Evolutionary conservation across 192 early-diverging fungal genomes (phyloP), one percentile per base, ranked within the genome.

Genomic region (Backusella macrospora): DNA sequence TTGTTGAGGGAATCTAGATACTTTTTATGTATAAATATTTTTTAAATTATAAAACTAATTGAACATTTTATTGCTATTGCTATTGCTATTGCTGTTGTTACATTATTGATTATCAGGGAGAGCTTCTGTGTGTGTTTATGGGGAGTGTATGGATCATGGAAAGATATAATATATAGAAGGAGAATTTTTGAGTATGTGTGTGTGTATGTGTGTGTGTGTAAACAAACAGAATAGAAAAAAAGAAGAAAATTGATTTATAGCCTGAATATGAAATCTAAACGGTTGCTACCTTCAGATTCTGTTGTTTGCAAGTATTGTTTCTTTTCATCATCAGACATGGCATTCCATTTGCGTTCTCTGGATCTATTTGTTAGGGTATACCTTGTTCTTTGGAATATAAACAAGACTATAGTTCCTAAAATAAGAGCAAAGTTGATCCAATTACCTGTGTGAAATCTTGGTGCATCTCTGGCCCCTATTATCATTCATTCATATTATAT

Each of bases 231-330:
- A 43, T 6, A 43, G 42, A 43, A 10, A 43, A 10, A 43, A 5
- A 43, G 42, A 43, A 10, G 5, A 10, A 43, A 52, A 52, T 3
- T 2, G 49, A 52, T 59, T 78, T 74, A 71, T 26, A 78, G 26
- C 39, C 29, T 73, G 55, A 80, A 80, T 40, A 15, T 71, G 77
- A 84, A 89, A 72, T 90, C 89, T 6, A 90, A 74, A 16, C 89
- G 78, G 34, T 84, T 74, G 39, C 78, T 86, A 1, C 89, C 89
- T 26, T 74, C n/a, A 39, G 86, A 73, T 10, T 62, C 83, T 0
- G 89, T 90, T 18, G 83, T 90, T 18, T 80, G 78, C 26, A 82
- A 42, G 65, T 91, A 91, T 47, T 83, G 39, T 8, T 70, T 83
- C 76, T 85, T 82, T 62, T 91, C 84, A 5, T 84, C 79, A 15